phyloP scores from a whole-genome alignment of 345 rosid species.

The Populus pruinosa region DNA sequence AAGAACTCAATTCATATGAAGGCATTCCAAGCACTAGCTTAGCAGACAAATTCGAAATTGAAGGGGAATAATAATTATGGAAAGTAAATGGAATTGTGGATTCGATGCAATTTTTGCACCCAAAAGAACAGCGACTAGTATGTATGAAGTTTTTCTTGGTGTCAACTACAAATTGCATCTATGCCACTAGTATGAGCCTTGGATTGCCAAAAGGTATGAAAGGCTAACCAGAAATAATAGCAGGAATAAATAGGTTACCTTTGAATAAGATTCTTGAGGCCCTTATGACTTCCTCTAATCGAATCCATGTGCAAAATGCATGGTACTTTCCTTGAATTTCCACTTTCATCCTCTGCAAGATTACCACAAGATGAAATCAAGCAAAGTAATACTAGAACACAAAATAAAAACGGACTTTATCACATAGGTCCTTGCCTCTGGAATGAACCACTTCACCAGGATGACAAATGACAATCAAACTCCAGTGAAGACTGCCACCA shows the following conservation, averaged over 20 bases:
- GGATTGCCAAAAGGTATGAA: background rate
- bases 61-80: background rate
- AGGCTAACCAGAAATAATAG: background rate
- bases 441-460: conserved; percentile 70
- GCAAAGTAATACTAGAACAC: background rate
- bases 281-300: conserved; percentile 87
- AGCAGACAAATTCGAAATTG: background rate
- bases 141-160: background rate
- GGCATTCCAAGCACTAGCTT: background rate
- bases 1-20: background rate
- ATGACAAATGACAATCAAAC: conserved; percentile 92
- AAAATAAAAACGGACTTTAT: conserved; percentile 16
- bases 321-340: conserved; percentile 51
- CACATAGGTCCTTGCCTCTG: conserved; percentile 34
- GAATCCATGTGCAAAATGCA: conserved; percentile 99
- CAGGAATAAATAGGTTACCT: conserved; percentile 43
- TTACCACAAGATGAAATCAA: conserved; percentile 11
- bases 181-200: background rate
- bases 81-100: background rate
- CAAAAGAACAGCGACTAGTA: background rate
- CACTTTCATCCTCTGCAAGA: conserved; percentile 54
- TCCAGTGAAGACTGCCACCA: conserved; percentile 87
- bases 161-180: background rate
- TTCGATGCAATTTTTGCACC: background rate
- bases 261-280: conserved; percentile 82